Evolutionary conservation across 73 alveolate species (phyloP), one percentile per base, ranked within the genome.

Genomic region (Paramecium bursaria): DNA sequence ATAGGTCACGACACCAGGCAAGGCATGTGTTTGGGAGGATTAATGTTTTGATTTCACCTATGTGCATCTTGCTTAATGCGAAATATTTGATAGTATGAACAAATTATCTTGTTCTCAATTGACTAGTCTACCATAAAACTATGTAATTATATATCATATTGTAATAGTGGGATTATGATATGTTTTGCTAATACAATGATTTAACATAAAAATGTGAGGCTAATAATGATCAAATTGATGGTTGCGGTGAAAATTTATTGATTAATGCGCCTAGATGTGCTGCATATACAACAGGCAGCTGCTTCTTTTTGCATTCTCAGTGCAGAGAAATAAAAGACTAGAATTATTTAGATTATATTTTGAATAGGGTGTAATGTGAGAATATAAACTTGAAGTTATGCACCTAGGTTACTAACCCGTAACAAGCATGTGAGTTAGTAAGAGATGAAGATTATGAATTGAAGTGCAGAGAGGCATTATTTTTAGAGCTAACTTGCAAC

Each of bases 21-120:
- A 67, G 21, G 61, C 82, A 14, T 67, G 82, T 42, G 53, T 35
- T 35, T 67, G 82, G 82, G 82, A 67, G n/a, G n/a, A n/a, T n/a
- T n/a, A n/a, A n/a, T 67, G 82, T 42, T 39, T 30, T 4, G 17
- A 31, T 15, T 67, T 39, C 44, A 44, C 82, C 3, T 25, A 17
- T 30, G 5, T 39, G 4, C 44, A 67, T 67, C 17, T 57, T 7
- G 39, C 44, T 11, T 39, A 42, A 0, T 67, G 82, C 17, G 33
- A 42, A 14, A 67, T 57, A 39, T 67, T 35, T 67, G 11, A 25
- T 5, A 42, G 23, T 14, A 23, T 26, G 4, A 67, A 67, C 44
- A 42, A 15, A 15, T 33, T 25, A 9, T 53, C 35, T 2, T 67
- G 82, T 9, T 39, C 26, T 25, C 14, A 67, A 7, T 67, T 67